Percentiles rank a stretch among this genome's conserved stretches.
phyloP scores from a whole-genome alignment of 345 rosid species.

The thale cress (Arabidopsis thaliana) region TAIR10.1 NC_003070.9:18741001-18741500 shows the following conservation, averaged over 20 bases:
- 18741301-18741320: not conserved
- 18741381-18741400: constrained; percentile 25
- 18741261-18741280: constrained; percentile 35
- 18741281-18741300: constrained; percentile 23
- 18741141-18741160: too few species aligned
- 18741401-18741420: constrained; percentile 2
- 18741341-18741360: constrained; percentile 15
- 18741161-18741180: not conserved
- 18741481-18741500: constrained; percentile 27
- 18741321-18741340: constrained; percentile 34
- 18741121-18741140: too few species aligned
- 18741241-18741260: constrained; percentile 29
- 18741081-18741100: too few species aligned
- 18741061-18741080: too few species aligned
- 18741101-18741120: too few species aligned
- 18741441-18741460: not conserved
- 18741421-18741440: not conserved
- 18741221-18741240: constrained; percentile 32
- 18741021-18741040: too few species aligned
- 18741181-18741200: not conserved
- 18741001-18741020: too few species aligned
- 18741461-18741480: not conserved
- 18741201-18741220: not conserved
- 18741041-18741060: too few species aligned
- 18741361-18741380: not conserved